Evolutionary conservation across 305 asterid species (phyloP), one percentile per base, ranked within the genome.

Genomic region (Plantago coronopus): DNA sequence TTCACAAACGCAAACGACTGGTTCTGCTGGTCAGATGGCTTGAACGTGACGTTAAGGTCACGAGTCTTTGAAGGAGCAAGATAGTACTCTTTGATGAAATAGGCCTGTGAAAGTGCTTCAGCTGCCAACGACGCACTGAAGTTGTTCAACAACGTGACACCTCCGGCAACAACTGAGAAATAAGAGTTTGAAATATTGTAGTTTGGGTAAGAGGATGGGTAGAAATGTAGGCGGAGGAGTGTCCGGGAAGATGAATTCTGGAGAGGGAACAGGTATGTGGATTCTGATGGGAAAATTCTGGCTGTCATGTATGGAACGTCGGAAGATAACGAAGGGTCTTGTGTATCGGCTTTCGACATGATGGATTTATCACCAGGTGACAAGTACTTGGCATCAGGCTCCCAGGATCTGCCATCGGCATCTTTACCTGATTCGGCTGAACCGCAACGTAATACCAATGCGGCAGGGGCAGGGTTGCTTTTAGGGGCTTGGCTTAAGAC

Each of bases 41-140:
- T 80, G 79, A 93, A 74, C 0, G 85, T 83, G 72, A 89, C 53
- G 2, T 68, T 75, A 2, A 93, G 63, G 15, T 70, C 65, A 54
- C 85, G 53, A 13, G 50, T 48, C 1, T 38, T 47, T 3, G 81
- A 65, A 1, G 91, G 81, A 15, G 93, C 68, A 62, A 93, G 57
- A 54, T 59, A 76, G 54, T 84, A 93, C 47, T 93, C 98, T 55
- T 84, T 87, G 74, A 93, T 75, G 67, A 93, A 75, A 54, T 83
- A 93, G 2, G 87, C 88, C 27, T 93, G 98, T 0, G 96, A 86
- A 48, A 82, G 84, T 0, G 98, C 98, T 64, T 89, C 81, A 0
- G 94, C 88, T 0, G 94, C 80, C 11, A 80, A 61, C 11, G 31
- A 72, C 1, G 96, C 94, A 54, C 95, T 89, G 77, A 89, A 93